These are phyloP conservation scores for Limnanthes douglasii DNA, from an alignment of 345 rosid genomes.

Conservation along the genomic window DNA sequence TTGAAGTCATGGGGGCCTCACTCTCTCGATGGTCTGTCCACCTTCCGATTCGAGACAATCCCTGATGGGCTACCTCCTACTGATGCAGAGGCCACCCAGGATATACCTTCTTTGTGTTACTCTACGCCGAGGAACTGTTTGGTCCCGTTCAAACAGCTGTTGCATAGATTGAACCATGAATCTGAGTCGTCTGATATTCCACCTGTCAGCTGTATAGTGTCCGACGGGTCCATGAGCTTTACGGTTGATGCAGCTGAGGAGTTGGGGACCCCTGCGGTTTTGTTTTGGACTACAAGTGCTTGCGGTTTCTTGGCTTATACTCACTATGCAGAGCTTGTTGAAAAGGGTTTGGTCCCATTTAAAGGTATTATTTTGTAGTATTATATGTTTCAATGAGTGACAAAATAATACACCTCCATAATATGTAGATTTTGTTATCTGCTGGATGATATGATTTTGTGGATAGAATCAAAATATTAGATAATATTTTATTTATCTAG, in stretches of 20 bases:
- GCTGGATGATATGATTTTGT: no score
- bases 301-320: constrained; percentile 6
- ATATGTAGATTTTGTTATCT: no score
- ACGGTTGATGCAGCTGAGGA: constrained; percentile 15
- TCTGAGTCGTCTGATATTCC: constrained; percentile 10
- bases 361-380: no score
- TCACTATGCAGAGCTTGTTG: constrained; percentile 11
- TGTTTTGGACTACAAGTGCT: constrained; percentile 19
- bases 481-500: neutral
- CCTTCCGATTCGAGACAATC: constrained; percentile 11
- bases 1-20: constrained; percentile 11
- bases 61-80: constrained; percentile 11
- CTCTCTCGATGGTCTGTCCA: constrained; percentile 4
- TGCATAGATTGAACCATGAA: constrained; percentile 12
- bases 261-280: constrained; percentile 9
- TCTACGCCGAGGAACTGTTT: constrained; percentile 8
- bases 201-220: constrained; percentile 21
- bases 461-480: no score
- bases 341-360: constrained; percentile 14
- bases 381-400: neutral
- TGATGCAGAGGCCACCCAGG: constrained; percentile 6
- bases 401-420: no score
- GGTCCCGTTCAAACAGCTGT: constrained; percentile 4
- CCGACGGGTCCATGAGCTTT: constrained; percentile 18
- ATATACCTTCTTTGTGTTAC: constrained; percentile 4